Base-by-base conservation (phyloP, 2,329 filamentous ascomycete species). In the Dothideomycetes sp. region DNA sequence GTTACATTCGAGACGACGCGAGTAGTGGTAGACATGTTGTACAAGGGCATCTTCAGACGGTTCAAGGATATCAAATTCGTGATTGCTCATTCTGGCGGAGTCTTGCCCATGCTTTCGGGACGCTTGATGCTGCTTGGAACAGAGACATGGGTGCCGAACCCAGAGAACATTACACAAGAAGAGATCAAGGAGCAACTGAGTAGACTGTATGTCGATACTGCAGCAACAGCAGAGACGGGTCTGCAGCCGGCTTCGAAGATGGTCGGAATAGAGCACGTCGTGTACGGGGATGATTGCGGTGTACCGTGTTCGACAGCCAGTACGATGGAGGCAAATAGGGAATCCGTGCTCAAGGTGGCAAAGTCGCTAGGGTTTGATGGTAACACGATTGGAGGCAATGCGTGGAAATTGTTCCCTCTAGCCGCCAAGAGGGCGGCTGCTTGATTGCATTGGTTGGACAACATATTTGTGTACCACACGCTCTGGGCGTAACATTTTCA, bases 251-350 rank as follows among this genome's bases (percentile, higher is more conserved):
- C 33, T 14, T 10, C 19, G 14, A 35, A 35, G 14, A 35, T 35
- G 33, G 33, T 35, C 10, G 33, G 33, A 19, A 19, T 17, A 16
- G 33, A 35, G 9, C 33, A 35, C 14, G 17, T 35, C 5, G 33
- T 35, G 33, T 35, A 35, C 14, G 33, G 33, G 9, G 33, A 14
- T 9, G 33, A 35, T 19, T 35, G 33, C 3, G 33, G 33, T n/a
- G 33, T 35, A n/a, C 33, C 33, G 14, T 35, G 33, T 18, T 35
- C 33, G 9, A 35, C 33, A 3, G 9, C 5, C 14, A 12, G 9
- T 16, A 35, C 33, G 8, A 35, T 35, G 33, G 33, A 35, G n/a
- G 33, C 14, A 10, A 35, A 35, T 35, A 17, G 33, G 33, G n/a
- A 4, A 17, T 35, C 33, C 9, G 17, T 35, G 2, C 14, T 35